Percentiles rank a stretch among this genome's conserved stretches.
Conservation (phyloP, 1,284 basidiomycete genomes). For the Sporisorium reilianum region DNA sequence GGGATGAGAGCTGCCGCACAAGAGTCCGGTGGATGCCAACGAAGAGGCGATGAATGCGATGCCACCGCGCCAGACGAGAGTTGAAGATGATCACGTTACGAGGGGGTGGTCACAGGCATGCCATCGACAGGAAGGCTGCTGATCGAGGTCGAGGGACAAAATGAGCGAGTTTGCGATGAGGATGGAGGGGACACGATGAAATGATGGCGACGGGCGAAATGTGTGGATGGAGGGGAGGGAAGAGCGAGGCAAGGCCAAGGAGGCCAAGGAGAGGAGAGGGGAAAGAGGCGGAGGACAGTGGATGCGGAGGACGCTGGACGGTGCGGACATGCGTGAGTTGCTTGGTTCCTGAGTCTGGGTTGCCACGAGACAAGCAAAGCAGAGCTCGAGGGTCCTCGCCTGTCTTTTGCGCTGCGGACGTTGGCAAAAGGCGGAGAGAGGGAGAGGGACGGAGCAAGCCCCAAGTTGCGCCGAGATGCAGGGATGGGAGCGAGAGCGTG, state of each 20-base stretch:
- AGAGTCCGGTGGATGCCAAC: not conserved
- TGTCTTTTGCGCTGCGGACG: too few species aligned
- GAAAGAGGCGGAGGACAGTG: not conserved
- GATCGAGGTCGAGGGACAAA: not conserved
- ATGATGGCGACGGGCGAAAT: not conserved
- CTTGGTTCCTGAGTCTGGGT: not conserved
- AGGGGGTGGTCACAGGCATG: not conserved
- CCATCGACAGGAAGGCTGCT: not conserved
- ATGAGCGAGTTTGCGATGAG: not conserved
- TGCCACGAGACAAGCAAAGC: constrained; percentile 11
- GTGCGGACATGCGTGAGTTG: constrained; percentile 5
- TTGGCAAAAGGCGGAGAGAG: too few species aligned
- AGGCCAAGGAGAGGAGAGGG: not conserved
- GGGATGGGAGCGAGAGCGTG: not conserved
- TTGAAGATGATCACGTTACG: not conserved
- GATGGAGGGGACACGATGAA: not conserved
- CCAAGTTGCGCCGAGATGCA: not conserved
- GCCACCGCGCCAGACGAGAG: not conserved
- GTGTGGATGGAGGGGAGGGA: not conserved
- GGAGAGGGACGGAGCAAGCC: not conserved
- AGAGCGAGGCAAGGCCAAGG: not conserved
- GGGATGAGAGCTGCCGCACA: not conserved
- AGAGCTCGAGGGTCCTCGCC: too few species aligned
- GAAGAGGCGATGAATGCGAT: not conserved
- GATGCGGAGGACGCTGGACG: not conserved